phyloP scores from a whole-genome alignment of 2,329 filamentous ascomycete species.

The Arthrobotrys musiformis region DNA sequence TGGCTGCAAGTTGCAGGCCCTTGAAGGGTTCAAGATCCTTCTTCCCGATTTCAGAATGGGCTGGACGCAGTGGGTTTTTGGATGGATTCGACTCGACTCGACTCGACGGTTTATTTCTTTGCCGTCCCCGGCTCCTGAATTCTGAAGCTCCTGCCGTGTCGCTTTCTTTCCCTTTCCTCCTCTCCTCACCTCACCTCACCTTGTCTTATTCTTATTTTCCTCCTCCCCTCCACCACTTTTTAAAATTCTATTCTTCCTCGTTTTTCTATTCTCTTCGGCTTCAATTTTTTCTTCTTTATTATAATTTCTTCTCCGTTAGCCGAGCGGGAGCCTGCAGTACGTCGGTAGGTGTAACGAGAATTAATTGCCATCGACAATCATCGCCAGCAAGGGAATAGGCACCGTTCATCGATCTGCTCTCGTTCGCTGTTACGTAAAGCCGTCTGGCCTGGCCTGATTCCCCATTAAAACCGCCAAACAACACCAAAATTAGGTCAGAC shows the following conservation, averaged over 20 bases:
- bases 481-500: constrained; percentile 34
- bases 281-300: not conserved
- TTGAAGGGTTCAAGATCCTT: constrained; percentile 5
- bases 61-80: not conserved
- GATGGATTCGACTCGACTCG: constrained; percentile 3
- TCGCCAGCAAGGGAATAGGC: constrained; percentile 4
- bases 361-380: constrained; percentile 20
- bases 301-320: not conserved
- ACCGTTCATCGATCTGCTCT: constrained; percentile 5
- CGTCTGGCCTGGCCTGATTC: too few relatives aligned
- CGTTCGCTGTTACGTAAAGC: constrained; percentile 35
- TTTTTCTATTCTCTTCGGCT: constrained; percentile 6
- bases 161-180: not conserved
- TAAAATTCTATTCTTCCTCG: not conserved
- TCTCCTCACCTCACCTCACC: not conserved
- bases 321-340: not conserved
- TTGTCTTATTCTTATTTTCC: too few relatives aligned
- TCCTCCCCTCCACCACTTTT: constrained; percentile 3
- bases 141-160: constrained; percentile 19
- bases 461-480: constrained; percentile 8
- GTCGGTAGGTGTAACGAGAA: not conserved
- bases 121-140: constrained; percentile 9
- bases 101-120: constrained; percentile 9
- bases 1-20: constrained; percentile 7
- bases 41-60: constrained; percentile 23